Evolutionary conservation across 164 flowering plant genomes (phyloP).

Genomic region (Magnolia kwangsiensis): DNA sequence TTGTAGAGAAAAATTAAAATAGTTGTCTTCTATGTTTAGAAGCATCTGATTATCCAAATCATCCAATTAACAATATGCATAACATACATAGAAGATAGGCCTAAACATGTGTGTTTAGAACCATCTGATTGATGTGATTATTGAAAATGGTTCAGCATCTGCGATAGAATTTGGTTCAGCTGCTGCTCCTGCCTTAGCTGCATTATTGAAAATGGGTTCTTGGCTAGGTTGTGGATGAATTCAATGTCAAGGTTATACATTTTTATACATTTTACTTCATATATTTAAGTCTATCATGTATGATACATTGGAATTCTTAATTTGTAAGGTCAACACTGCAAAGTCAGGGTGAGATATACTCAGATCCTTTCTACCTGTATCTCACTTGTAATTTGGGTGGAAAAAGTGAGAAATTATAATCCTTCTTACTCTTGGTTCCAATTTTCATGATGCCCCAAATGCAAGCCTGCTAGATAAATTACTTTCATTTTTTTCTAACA

Average conservation of each 20-base stretch:
- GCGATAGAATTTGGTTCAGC: slow-evolving; percentile 98
- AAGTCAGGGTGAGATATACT: no score
- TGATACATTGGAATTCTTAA: not conserved
- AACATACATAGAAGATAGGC: no score
- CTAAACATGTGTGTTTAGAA: no score
- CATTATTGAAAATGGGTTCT: slow-evolving; percentile 91
- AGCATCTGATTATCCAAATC: no score
- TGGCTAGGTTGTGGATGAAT: slow-evolving; percentile 94
- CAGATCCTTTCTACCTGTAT: not conserved
- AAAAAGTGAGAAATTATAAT: not conserved
- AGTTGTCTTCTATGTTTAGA: no score
- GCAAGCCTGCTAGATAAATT: not conserved
- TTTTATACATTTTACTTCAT: not conserved
- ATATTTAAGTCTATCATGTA: not conserved
- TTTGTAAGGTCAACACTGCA: not conserved
- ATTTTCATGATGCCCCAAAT: not conserved
- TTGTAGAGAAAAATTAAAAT: no score
- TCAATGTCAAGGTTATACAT: slow-evolving; percentile 59
- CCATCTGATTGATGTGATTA: no score
- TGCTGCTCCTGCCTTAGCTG: slow-evolving; percentile 93
- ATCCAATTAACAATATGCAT: no score
- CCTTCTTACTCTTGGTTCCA: not conserved
- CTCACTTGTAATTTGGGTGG: not conserved
- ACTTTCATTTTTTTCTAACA: no score
- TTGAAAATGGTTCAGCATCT: slow-evolving; percentile 41